Evolutionary conservation across 1,284 basidiomycete species (phyloP).

Genomic region (Microbotryum scabiosae): DNA sequence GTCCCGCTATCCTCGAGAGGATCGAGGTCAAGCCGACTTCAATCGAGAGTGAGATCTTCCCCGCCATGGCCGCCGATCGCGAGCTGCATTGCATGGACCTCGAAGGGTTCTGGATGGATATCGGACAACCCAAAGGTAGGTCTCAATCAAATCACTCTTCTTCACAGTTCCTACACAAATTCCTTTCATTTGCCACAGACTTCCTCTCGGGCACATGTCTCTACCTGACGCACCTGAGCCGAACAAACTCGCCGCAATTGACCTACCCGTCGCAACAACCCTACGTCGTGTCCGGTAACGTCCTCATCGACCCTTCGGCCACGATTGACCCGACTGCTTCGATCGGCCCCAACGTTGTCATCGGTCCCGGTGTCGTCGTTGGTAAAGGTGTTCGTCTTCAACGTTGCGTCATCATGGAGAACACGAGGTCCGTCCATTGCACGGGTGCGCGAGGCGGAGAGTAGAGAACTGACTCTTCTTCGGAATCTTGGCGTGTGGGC

Average conservation of each 20-base stretch:
- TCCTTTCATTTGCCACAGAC: not conserved
- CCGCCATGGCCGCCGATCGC: slow-evolving; percentile 44
- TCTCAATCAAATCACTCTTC: not conserved
- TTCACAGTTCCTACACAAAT: not conserved
- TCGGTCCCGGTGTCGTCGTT: slow-evolving; percentile 46
- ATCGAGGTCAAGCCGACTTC: slow-evolving; percentile 48
- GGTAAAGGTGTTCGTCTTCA: slow-evolving; percentile 46
- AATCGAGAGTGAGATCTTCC: slow-evolving; percentile 49
- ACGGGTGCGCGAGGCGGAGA: not conserved
- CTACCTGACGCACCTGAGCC: slow-evolving; percentile 46
- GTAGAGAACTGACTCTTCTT: not conserved
- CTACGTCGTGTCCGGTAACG: slow-evolving; percentile 2
- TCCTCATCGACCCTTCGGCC: slow-evolving; percentile 35
- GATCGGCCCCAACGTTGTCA: slow-evolving; percentile 48
- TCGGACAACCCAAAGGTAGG: slow-evolving; percentile 47
- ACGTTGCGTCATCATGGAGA: slow-evolving; percentile 45
- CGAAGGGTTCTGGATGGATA: slow-evolving; percentile 49
- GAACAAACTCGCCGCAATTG: slow-evolving; percentile 42
- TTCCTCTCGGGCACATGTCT: slow-evolving; percentile 44
- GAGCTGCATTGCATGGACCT: slow-evolving; percentile 48
- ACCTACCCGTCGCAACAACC: slow-evolving; percentile 44
- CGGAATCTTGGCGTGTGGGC: no score
- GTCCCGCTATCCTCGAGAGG: slow-evolving; percentile 45
- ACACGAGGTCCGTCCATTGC: not conserved
- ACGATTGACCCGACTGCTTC: slow-evolving; percentile 43